Base-by-base conservation (phyloP, 257 asterid species). In the Solanum bukasovii region DNA sequence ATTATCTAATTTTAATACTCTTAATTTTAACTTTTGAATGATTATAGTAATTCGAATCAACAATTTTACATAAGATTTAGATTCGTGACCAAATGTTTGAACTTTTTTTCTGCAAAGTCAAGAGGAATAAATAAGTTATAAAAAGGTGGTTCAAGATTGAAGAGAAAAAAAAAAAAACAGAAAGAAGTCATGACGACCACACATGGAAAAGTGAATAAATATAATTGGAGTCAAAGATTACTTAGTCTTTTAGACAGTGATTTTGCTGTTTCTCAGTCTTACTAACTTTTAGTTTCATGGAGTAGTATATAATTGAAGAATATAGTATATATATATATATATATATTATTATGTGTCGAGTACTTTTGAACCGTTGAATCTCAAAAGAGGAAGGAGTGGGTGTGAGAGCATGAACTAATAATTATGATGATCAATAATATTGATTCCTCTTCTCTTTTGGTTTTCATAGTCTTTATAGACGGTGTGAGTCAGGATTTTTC, bases 401-500 rank as follows among this genome's bases (percentile, higher is more conserved):
- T 94, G 99, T 92, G 94, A 90, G 92, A 93, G 96, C 98, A 95
- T 96, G 98, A 95, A 3, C 14, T 42, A 98, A 97, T 93, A 96
- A 31, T 33, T 33, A 33, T 33, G 34, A 33, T 18, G 23, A 16
- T 49, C 61, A 52, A 52, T 52, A 52, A 52, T 52, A 52, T 16
- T 52, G 4, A 52, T 16, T 52, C 61, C 3, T 52, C 61, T 49
- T 49, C 23, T 52, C 61, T 52, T 52, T 52, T 52, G 3, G 2
- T 31, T 31, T 31, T 31, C 33, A 31, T 2, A 31, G 33, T 31
- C 2, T 31, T 2, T 14, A 44, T 44, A 1, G 11, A 38, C 44
- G 0, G 44, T 38, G 44, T 9, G 44, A 38, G 12, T 38, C 44
- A 38, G 3, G 12, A 38, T 0, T 38, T 38, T 38, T 38, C 44